phyloP scores from a whole-genome alignment of 202 grass and related monocot genomes.

The Panicum virgatum region DNA sequence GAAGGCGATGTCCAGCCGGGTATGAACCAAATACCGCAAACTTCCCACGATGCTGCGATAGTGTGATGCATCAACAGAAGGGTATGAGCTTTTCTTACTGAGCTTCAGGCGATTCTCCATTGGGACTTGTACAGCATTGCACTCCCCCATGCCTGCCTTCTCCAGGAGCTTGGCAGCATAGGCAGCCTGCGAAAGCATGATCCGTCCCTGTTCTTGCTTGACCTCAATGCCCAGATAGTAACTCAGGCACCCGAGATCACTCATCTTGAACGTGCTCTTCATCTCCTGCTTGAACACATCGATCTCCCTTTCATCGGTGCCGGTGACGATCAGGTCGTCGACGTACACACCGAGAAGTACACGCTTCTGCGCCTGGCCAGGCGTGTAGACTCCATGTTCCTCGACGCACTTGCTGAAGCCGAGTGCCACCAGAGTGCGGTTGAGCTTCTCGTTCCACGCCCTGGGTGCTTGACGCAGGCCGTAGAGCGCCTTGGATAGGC shows the following conservation, averaged over 20 bases:
- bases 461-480: neutral
- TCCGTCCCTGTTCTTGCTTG: no score
- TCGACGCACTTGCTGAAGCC: neutral
- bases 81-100: neutral
- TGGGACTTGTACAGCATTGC: neutral
- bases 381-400: neutral
- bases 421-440: neutral
- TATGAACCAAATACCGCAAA: no score
- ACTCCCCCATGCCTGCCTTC: neutral
- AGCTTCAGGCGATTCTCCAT: no score
- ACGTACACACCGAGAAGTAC: neutral
- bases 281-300: neutral
- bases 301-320: rapidly evolving
- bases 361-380: neutral
- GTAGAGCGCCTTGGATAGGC: neutral
- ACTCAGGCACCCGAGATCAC: no score
- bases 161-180: neutral
- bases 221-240: no score
- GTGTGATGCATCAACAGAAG: neutral
- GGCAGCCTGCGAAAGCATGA: no score
- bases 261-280: neutral
- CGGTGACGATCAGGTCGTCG: neutral
- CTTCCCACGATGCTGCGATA: neutral
- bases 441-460: neutral
- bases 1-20: no score